Conservation (phyloP, 371 early-diverging fungal genomes). For the Rhizopus arrhizus region DNA sequence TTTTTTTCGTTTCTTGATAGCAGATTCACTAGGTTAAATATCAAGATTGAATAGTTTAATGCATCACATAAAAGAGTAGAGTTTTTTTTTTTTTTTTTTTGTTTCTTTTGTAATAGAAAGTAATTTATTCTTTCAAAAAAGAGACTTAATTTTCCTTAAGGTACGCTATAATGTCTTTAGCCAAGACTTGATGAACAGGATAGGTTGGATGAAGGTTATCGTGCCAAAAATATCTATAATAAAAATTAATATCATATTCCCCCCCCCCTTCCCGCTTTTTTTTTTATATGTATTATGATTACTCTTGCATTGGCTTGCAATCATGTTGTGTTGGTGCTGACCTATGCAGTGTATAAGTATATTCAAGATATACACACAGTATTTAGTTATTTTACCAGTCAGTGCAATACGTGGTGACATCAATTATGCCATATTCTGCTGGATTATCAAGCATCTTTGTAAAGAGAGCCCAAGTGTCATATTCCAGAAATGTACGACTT, state of each 20-base stretch:
- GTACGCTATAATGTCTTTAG: slow-evolving; percentile 18
- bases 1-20: no score
- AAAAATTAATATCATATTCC: background rate
- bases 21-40: no score
- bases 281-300: background rate
- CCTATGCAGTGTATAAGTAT: slow-evolving; percentile 13
- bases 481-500: slow-evolving; percentile 15
- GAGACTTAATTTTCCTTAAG: no score
- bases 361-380: background rate
- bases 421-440: slow-evolving; percentile 20
- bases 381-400: slow-evolving; percentile 28
- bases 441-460: slow-evolving; percentile 30
- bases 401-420: slow-evolving; percentile 28
- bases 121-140: no score
- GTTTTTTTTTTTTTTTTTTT: no score
- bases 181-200: slow-evolving; percentile 35
- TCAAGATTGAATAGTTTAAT: no score
- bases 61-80: no score
- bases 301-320: slow-evolving; percentile 27
- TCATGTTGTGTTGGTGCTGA: slow-evolving; percentile 17
- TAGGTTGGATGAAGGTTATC: slow-evolving; percentile 47
- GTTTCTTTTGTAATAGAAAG: no score
- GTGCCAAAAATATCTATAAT: slow-evolving; percentile 43
- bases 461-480: slow-evolving; percentile 38
- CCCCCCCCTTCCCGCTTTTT: no score